Evolutionary conservation across 345 rosid species (phyloP), one percentile per base, ranked within the genome.

Genomic region (Murraya koenigii): DNA sequence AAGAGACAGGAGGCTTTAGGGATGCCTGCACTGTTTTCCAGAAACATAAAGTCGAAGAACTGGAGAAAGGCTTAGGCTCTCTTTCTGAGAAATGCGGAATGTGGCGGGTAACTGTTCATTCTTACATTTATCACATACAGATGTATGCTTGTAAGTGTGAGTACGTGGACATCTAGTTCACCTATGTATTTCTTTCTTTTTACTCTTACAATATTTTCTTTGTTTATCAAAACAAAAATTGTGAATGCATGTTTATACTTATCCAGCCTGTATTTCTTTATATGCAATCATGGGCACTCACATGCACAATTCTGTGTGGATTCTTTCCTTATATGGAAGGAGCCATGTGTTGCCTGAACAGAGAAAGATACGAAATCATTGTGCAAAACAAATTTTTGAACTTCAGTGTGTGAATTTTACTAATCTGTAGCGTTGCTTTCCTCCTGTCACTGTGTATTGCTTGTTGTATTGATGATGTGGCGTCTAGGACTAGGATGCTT

Each of bases 1-100:
- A 91, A 87, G 89, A 77, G 86, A 78, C 85, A 35, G 99, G 97
- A 72, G 98, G 99, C 79, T 89, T 89, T 80, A 86, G 79, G 85
- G 99, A 96, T 83, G 88, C 90, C 69, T 92, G 98, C 83, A 89
- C 91, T 70, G 81, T 86, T 77, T 84, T 78, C 33, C 90, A 85
- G 82, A 88, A 84, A 84, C 78, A 77, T 81, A 80, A 88, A 69
- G 83, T 94, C 74, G 94, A 92, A 82, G 90, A 78, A 82, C 75
- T 96, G 86, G 99, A 92, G 82, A 82, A 88, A 68, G 90, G 89
- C 79, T 81, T 92, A 73, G 78, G 76, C 72, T 77, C 49, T 77
- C 88, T 94, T 78, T 89, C 92, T 83, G 84, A 84, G 69, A 89
- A 83, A 78, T 92, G 93, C 85, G 80, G 83, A 80, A 83, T 72